These are phyloP conservation scores for Isatis tinctoria DNA, from an alignment of 345 rosid species.

Conservation along the genomic window DNA sequence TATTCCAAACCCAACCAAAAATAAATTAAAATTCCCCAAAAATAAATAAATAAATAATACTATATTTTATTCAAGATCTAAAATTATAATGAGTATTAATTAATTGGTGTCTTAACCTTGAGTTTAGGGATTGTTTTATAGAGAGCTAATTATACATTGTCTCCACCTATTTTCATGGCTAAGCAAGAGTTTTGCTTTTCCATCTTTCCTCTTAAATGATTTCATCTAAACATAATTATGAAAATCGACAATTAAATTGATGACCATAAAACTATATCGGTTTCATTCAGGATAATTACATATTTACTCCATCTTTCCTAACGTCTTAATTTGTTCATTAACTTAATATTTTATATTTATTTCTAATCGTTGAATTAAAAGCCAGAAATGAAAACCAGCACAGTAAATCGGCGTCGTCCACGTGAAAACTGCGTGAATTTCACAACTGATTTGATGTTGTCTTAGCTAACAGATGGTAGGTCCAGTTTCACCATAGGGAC, in stretches of 20 bases:
- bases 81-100: constrained; percentile 17
- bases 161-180: constrained; percentile 31
- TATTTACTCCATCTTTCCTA: not conserved
- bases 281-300: not conserved
- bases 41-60: not conserved
- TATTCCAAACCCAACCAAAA: not conserved
- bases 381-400: not conserved
- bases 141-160: constrained; percentile 32
- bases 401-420: not conserved
- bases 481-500: not conserved
- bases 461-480: constrained; percentile 15
- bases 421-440: not conserved
- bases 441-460: not conserved
- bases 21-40: not conserved
- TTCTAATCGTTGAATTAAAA: not conserved
- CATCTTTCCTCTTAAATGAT: constrained; percentile 17
- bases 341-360: not conserved
- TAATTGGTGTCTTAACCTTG: constrained; percentile 32
- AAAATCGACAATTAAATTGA: not conserved
- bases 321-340: not conserved
- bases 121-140: constrained; percentile 30
- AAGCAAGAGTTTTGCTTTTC: constrained; percentile 32
- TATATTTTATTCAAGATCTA: constrained; percentile 23
- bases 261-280: not conserved
- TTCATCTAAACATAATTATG: not conserved